phyloP scores from a whole-genome alignment of 192 early-diverging fungal species.

The Coemansia sp. region DNA sequence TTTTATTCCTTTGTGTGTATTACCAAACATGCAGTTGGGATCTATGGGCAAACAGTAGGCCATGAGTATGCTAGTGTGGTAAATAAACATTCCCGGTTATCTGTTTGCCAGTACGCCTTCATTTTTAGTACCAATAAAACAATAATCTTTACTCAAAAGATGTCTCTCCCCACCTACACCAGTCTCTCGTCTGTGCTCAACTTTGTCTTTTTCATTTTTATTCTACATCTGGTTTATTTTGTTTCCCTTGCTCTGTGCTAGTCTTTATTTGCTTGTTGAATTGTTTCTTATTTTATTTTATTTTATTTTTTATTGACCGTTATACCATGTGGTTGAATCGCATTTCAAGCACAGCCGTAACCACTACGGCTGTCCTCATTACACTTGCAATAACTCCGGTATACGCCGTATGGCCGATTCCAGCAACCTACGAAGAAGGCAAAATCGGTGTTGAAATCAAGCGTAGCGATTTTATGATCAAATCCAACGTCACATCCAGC shows the following conservation, averaged over 20 bases:
- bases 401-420: constrained; percentile 37
- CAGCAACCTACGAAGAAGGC: constrained; percentile 25
- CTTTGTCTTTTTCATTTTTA: not conserved
- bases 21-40: too few relatives aligned
- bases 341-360: not conserved
- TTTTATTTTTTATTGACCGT: constrained; percentile 5
- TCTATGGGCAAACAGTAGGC: too few relatives aligned
- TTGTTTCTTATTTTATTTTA: not conserved
- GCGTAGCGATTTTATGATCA: constrained; percentile 55
- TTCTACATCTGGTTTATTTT: not conserved
- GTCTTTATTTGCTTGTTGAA: too few relatives aligned
- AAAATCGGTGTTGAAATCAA: constrained; percentile 54
- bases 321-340: constrained; percentile 1
- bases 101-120: too few relatives aligned
- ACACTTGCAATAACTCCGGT: not conserved
- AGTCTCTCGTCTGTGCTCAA: not conserved
- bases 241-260: too few relatives aligned
- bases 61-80: too few relatives aligned
- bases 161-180: too few relatives aligned
- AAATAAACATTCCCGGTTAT: too few relatives aligned
- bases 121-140: too few relatives aligned
- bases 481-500: constrained; percentile 57
- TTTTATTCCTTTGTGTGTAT: too few relatives aligned
- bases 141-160: too few relatives aligned
- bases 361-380: not conserved